Evolutionary conservation across 345 rosid genomes (phyloP).

Genomic region (Microthlaspi erraticum): DNA sequence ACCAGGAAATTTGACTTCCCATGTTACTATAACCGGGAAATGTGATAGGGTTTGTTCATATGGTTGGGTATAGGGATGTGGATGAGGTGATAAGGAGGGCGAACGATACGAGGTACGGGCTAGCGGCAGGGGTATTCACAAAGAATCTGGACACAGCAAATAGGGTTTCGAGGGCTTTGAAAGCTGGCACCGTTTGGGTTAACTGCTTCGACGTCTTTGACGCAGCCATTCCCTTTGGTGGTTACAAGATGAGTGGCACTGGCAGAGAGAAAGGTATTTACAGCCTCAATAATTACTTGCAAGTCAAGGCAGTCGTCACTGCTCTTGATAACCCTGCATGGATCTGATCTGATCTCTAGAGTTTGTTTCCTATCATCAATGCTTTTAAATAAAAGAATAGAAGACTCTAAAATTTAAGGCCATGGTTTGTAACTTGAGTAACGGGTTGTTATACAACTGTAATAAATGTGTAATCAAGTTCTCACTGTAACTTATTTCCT

Average conservation of each 20-base stretch:
- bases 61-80: slow-evolving; percentile 55
- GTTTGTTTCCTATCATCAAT: slow-evolving; percentile 10
- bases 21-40: background rate
- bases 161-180: slow-evolving; percentile 69
- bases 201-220: slow-evolving; percentile 92
- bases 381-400: slow-evolving; percentile 1
- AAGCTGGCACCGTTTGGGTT: slow-evolving; percentile 86
- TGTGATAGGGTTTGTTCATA: slow-evolving; percentile 18
- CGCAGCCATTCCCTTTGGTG: slow-evolving; percentile 94
- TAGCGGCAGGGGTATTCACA: slow-evolving; percentile 96
- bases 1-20: background rate
- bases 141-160: slow-evolving; percentile 71
- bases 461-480: slow-evolving; percentile 20
- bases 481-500: background rate
- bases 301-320: slow-evolving; percentile 90
- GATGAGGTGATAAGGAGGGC: slow-evolving; percentile 80
- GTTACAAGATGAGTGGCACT: slow-evolving; percentile 94
- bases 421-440: slow-evolving; percentile 20
- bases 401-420: background rate
- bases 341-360: slow-evolving; percentile 50
- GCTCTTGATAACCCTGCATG: slow-evolving; percentile 83
- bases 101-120: slow-evolving; percentile 65
- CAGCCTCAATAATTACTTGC: slow-evolving; percentile 87
- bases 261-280: slow-evolving; percentile 97
- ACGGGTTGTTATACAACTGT: slow-evolving; percentile 14